These are phyloP conservation scores for Selaginella tamariscina DNA, from an alignment of 75 land plant genomes.

Conservation along the genomic window DNA sequence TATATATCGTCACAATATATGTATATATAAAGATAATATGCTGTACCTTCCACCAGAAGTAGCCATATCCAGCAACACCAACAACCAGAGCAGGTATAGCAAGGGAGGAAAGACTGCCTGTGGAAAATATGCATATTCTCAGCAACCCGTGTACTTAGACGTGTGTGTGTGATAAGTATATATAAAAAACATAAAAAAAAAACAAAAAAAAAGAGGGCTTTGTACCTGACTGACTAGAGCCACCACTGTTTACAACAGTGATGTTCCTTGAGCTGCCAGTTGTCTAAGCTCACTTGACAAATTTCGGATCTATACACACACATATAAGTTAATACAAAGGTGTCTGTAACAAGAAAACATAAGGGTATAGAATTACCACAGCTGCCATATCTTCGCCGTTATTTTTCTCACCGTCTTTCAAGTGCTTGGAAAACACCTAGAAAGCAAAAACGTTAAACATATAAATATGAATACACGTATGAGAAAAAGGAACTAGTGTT, in stretches of 20 bases:
- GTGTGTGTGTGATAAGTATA: not conserved
- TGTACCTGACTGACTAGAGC: constrained; percentile 25
- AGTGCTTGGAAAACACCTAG: constrained; percentile 10
- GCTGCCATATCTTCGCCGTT: not conserved
- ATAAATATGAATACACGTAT: not conserved
- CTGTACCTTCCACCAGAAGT: constrained; percentile 69
- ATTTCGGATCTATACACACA: constrained; percentile 41
- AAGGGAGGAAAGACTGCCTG: constrained; percentile 40
- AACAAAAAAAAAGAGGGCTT: not conserved
- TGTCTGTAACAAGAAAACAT: not conserved
- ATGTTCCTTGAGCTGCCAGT: constrained; percentile 37
- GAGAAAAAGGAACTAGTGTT: not conserved
- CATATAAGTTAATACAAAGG: not conserved
- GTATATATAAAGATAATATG: constrained; percentile 2
- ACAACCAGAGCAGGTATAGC: constrained; percentile 38
- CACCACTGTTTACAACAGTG: constrained; percentile 41
- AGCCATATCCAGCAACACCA: constrained; percentile 66
- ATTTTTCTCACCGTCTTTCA: constrained; percentile 5
- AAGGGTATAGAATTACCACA: not conserved
- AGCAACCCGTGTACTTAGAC: not conserved
- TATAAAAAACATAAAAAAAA: not conserved
- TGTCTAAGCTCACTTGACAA: constrained; percentile 45
- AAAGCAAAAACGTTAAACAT: not conserved
- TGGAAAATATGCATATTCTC: constrained; percentile 8
- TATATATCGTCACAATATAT: too few relatives aligned